phyloP scores from a whole-genome alignment of 2,329 filamentous ascomycete genomes.

The Diaporthe citriasiana region DNA sequence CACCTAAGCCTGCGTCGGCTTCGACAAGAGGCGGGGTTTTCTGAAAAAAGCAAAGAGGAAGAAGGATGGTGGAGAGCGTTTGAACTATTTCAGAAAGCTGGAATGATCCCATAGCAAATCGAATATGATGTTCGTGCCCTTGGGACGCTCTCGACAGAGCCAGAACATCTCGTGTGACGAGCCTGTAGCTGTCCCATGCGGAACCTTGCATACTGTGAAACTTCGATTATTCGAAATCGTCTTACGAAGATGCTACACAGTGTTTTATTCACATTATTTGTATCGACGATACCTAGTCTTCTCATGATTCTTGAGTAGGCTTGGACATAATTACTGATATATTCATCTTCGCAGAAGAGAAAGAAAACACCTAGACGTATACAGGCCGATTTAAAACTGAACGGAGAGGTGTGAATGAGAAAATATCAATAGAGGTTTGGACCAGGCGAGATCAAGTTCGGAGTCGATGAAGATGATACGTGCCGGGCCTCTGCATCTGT shows the following conservation, averaged over 20 bases:
- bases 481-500: no score
- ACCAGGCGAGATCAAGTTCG: background rate
- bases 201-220: background rate
- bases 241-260: no score
- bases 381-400: no score
- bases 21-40: constrained; percentile 54
- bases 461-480: background rate
- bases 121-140: background rate
- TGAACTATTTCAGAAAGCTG: constrained; percentile 57
- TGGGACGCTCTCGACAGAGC: background rate
- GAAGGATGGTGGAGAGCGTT: constrained; percentile 60
- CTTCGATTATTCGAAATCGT: background rate
- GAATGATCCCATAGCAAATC: constrained; percentile 51
- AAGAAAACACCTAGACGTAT: background rate
- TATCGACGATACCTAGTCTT: background rate
- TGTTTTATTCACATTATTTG: background rate
- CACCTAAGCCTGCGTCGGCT: constrained; percentile 59
- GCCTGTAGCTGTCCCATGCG: background rate
- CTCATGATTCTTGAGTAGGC: background rate
- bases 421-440: background rate
- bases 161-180: constrained; percentile 2
- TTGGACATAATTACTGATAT: background rate
- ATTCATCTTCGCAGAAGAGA: background rate
- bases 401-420: background rate
- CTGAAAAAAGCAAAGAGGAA: constrained; percentile 53